Evolutionary conservation across 1,284 basidiomycete species (phyloP).

Genomic region (Hortiboletus rubellus): DNA sequence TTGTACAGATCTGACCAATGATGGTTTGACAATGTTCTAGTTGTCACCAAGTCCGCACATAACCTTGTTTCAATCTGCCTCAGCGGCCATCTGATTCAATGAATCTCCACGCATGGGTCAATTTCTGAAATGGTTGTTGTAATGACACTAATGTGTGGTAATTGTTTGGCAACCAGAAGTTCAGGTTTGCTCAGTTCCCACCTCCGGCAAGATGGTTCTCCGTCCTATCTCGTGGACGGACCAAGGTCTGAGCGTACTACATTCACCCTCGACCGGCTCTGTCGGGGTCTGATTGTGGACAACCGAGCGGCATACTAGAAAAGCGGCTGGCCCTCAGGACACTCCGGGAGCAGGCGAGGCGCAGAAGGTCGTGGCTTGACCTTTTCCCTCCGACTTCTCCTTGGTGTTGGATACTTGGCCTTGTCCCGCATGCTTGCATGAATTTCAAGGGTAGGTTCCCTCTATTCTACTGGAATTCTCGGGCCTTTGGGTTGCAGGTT

Average conservation of each 20-base stretch:
- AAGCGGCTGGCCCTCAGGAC: conserved; percentile 27
- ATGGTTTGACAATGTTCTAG: too few species aligned
- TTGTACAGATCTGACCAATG: too few species aligned
- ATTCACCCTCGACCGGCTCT: conserved; percentile 17
- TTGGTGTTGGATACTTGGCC: conserved; percentile 6
- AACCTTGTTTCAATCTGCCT: too few species aligned
- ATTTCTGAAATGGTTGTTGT: neutral
- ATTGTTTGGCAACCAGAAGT: neutral
- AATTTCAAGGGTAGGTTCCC: neutral
- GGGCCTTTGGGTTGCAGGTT: neutral
- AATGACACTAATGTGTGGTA: neutral
- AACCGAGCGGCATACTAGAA: conserved; percentile 35
- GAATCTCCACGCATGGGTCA: too few species aligned
- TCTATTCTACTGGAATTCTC: neutral
- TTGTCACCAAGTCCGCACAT: too few species aligned
- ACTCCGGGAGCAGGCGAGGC: conserved; percentile 28
- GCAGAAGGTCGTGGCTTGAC: neutral
- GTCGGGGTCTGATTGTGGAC: conserved; percentile 22
- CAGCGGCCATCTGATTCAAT: too few species aligned
- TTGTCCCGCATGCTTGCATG: neutral
- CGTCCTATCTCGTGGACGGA: conserved; percentile 16
- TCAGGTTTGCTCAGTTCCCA: neutral
- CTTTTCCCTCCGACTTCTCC: conserved; percentile 14
- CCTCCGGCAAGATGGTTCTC: conserved; percentile 11
- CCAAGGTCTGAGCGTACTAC: conserved; percentile 18